Conservation (phyloP, 371 early-diverging fungal genomes). For the Saksenaea oblongispora region DNA sequence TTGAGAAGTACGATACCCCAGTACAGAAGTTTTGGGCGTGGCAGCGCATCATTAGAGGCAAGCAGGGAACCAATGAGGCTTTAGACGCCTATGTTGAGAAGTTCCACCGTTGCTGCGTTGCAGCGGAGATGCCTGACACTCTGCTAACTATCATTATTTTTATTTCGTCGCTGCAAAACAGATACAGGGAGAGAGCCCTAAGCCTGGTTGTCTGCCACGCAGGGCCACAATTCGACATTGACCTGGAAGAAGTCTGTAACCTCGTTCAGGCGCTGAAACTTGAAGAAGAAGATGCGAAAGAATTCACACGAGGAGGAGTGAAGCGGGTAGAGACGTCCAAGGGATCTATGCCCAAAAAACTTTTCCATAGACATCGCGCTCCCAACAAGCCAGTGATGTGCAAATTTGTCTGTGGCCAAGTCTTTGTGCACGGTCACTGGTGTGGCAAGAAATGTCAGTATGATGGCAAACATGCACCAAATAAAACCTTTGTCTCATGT, state of each 20-base stretch:
- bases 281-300: not conserved
- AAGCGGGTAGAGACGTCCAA: too few species aligned
- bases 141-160: not conserved
- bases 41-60: not conserved
- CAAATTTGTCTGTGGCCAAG: too few species aligned
- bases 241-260: not conserved
- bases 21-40: not conserved
- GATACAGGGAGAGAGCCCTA: not conserved
- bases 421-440: too few species aligned
- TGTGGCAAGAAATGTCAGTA: too few species aligned
- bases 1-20: not conserved
- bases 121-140: not conserved
- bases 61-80: not conserved
- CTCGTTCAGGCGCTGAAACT: not conserved
- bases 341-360: too few species aligned
- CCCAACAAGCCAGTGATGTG: too few species aligned
- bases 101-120: not conserved
- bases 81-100: not conserved
- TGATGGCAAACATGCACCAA: too few species aligned
- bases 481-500: too few species aligned
- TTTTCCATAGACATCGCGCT: too few species aligned
- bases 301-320: too few species aligned
- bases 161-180: not conserved
- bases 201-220: not conserved
- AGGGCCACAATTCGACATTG: not conserved